These are phyloP conservation scores for Pulveroboletus sp. DNA, from an alignment of 768 basidiomycete genomes.

Conservation along the genomic window DNA sequence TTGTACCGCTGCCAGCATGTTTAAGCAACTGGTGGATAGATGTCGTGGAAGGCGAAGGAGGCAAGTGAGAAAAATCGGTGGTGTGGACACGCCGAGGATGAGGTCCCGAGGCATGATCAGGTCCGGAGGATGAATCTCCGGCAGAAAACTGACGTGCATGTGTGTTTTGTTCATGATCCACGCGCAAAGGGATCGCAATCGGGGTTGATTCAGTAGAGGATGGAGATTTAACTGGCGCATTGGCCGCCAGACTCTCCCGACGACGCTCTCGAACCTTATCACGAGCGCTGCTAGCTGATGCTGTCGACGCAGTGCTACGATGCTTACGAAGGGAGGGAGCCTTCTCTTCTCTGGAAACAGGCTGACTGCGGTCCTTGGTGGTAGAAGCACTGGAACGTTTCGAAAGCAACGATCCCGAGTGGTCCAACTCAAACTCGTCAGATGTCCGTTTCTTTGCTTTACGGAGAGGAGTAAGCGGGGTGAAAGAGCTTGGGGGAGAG, in stretches of 20 bases:
- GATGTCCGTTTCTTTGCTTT: conserved; percentile 73
- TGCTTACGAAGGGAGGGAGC: conserved; percentile 53
- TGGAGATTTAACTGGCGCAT: conserved; percentile 35
- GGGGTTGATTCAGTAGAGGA: conserved; percentile 20
- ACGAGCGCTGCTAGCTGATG: conserved; percentile 35
- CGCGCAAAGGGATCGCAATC: conserved; percentile 17
- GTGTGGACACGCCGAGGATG: conserved; percentile 57
- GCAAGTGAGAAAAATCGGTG: conserved; percentile 83
- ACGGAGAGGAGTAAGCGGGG: conserved; percentile 36
- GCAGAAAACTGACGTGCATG: conserved; percentile 67
- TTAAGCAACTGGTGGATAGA: conserved; percentile 81
- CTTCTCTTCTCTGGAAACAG: conserved; percentile 45
- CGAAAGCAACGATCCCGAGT: conserved; percentile 54
- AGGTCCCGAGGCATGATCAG: conserved; percentile 39
- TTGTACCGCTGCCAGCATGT: conserved; percentile 41
- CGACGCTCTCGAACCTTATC: conserved; percentile 50
- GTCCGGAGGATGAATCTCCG: conserved; percentile 62
- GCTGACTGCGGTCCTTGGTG: conserved; percentile 23
- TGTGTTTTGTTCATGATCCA: conserved; percentile 32
- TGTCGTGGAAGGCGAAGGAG: conserved; percentile 87
- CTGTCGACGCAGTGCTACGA: conserved; percentile 60
- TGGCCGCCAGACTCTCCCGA: conserved; percentile 43
- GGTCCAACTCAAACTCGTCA: conserved; percentile 79
- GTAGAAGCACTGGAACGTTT: conserved; percentile 40
- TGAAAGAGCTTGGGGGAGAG: conserved; percentile 65